Conservation (phyloP, 257 asterid species). For the Solanum appendiculatum region DNA sequence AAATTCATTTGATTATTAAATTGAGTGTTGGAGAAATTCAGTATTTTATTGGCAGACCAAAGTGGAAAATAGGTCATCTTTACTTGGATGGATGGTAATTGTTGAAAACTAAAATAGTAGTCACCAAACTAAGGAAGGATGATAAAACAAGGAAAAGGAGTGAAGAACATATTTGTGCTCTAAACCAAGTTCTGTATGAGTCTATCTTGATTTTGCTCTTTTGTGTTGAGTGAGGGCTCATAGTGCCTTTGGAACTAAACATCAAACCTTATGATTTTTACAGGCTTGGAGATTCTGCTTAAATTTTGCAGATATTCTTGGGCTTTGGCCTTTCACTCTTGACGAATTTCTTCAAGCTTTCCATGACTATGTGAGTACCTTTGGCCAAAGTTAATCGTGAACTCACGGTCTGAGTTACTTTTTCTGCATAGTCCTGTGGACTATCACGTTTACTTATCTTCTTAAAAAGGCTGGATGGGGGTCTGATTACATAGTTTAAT, state of each 20-base stretch:
- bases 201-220: neutral
- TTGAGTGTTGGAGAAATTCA: neutral
- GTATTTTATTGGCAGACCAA: neutral
- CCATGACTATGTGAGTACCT: constrained; percentile 79
- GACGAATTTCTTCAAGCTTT: constrained; percentile 93
- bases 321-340: constrained; percentile 96
- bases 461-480: neutral
- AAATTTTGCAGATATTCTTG: constrained; percentile 91
- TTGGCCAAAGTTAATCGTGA: constrained; percentile 4
- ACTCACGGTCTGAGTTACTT: neutral
- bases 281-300: constrained; percentile 97
- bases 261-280: constrained; percentile 6
- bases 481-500: neutral
- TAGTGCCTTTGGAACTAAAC: neutral
- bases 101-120: neutral
- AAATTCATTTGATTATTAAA: neutral
- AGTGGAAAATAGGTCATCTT: neutral
- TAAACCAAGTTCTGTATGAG: neutral
- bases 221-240: neutral
- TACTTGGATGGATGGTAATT: neutral
- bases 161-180: neutral
- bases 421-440: neutral
- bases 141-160: neutral
- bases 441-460: neutral
- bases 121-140: neutral